Base-by-base conservation (phyloP, 306 rosid genomes). In the Trichosanthes truncata region DNA sequence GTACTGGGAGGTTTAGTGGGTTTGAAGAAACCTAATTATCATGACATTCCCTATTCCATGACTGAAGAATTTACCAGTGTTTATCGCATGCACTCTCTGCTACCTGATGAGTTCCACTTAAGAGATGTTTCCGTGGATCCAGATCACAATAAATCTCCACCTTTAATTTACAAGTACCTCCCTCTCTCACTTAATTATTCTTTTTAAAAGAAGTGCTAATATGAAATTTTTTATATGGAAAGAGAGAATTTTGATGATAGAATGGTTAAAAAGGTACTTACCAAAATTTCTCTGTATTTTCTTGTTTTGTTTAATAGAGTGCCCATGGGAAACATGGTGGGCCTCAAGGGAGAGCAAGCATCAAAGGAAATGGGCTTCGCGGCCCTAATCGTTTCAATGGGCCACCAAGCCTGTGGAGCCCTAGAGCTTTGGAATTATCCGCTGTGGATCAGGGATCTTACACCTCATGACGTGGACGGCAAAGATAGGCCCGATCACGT, bases 11-110 rank as follows among this genome's bases (percentile, higher is more conserved):
- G 93, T 18, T 82, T 92, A 60, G 96, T 92, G 43, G 97, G 96
- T 46, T 62, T 66, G 3, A 88, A 80, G 79, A 81, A 83, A 75
- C 92, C 96, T 1, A 69, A 55, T 85, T 86, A 92, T 82, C 97
- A 88, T 78, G 93, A 91, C 81, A 88, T 92, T 52, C 91, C 97
- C 3, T 92, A 88, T 81, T 90, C 93, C 12, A 77, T 91, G 9
- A 90, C 96, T 0, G 96, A 92, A 80, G 97, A 90, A 84, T 92
- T 92, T 74, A 83, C 68, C 1, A 84, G 92, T 52, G 93, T 88
- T 48, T 92, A 90, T 76, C 88, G 97, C 72, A 88, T 90, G 88
- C 97, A 92, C 68, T 48, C 93, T 4, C 88, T 87, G 31, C 83
- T 92, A 9, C 97, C 94, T 0, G 91, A 92, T 21, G 83, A 86